Percentiles rank a stretch among this genome's conserved stretches.
phyloP scores from a whole-genome alignment of 2,329 filamentous ascomycete species.

The Exophiala alcalophila region DNA sequence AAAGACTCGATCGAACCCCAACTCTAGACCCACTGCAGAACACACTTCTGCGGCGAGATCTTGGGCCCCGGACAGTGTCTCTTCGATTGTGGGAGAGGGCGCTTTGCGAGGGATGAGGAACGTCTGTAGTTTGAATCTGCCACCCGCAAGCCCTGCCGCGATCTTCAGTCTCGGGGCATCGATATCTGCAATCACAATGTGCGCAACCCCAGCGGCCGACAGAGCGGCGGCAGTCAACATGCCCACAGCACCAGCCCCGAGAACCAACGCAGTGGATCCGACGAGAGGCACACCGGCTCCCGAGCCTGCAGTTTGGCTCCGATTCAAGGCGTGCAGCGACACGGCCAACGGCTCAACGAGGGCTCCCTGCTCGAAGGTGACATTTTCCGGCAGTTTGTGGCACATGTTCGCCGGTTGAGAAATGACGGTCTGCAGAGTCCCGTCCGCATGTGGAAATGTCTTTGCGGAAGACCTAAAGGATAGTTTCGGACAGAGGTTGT shows the following conservation, averaged over 20 bases:
- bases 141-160: conserved; percentile 42
- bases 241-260: conserved; percentile 61
- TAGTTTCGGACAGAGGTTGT: conserved; percentile 61
- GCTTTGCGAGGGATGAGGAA: conserved; percentile 37
- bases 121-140: conserved; percentile 36
- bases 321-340: conserved; percentile 57
- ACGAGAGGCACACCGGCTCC: conserved; percentile 34
- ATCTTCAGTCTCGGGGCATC: conserved; percentile 56
- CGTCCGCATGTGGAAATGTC: conserved; percentile 60
- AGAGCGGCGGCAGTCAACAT: conserved; percentile 58
- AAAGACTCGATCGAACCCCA: conserved; percentile 45
- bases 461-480: conserved; percentile 60
- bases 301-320: conserved; percentile 47
- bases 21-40: conserved; percentile 28
- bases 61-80: conserved; percentile 39
- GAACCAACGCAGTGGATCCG: conserved; percentile 53
- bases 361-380: conserved; percentile 56
- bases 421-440: conserved; percentile 61
- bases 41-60: conserved; percentile 36
- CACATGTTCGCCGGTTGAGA: conserved; percentile 62
- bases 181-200: conserved; percentile 61
- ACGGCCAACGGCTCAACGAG: conserved; percentile 61
- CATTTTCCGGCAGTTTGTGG: conserved; percentile 53
- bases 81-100: conserved; percentile 37
- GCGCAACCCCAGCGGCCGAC: conserved; percentile 52